phyloP scores from a whole-genome alignment of 495 filamentous ascomycete species.

The Xylaria grammica region DNA sequence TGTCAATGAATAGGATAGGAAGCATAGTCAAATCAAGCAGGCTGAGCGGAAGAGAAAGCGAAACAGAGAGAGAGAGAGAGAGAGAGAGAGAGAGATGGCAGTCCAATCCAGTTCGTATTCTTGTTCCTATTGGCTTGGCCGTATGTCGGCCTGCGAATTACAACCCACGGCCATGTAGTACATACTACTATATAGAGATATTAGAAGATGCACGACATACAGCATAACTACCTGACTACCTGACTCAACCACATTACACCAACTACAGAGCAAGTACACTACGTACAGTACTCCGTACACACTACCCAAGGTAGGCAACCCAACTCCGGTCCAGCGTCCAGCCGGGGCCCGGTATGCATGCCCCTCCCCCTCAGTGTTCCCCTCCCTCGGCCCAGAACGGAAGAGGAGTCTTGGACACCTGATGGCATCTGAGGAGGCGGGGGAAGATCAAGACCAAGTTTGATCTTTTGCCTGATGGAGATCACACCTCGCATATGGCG shows the following conservation, averaged over 20 bases:
- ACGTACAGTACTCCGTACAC: neutral
- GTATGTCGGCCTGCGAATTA: conserved; percentile 6
- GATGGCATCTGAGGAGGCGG: conserved; percentile 20
- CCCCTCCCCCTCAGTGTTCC: conserved; percentile 11
- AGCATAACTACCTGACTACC: conserved; percentile 1
- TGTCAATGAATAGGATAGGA: too few relatives aligned
- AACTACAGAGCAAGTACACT: neutral
- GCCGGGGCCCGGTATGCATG: conserved; percentile 19
- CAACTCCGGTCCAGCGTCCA: neutral
- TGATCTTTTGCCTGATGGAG: conserved; percentile 6
- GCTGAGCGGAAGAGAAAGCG: neutral
- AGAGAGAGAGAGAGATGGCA: neutral
- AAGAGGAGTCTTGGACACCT: conserved; percentile 18
- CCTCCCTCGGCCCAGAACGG: conserved; percentile 21
- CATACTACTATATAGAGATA: conserved; percentile 17
- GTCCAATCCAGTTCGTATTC: neutral
- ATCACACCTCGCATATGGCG: conserved; percentile 15
- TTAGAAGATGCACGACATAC: conserved; percentile 16
- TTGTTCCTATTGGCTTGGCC: neutral
- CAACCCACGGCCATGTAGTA: neutral
- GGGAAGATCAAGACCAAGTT: conserved; percentile 12
- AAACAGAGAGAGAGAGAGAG: neutral
- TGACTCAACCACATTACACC: neutral
- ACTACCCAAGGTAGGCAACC: neutral
- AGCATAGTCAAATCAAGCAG: too few relatives aligned